A percentile compares a stretch with the other conserved stretches of the same genome.
Conservation (phyloP, 1,139 yeast genomes). For the Williopsis jadinii region DNA sequence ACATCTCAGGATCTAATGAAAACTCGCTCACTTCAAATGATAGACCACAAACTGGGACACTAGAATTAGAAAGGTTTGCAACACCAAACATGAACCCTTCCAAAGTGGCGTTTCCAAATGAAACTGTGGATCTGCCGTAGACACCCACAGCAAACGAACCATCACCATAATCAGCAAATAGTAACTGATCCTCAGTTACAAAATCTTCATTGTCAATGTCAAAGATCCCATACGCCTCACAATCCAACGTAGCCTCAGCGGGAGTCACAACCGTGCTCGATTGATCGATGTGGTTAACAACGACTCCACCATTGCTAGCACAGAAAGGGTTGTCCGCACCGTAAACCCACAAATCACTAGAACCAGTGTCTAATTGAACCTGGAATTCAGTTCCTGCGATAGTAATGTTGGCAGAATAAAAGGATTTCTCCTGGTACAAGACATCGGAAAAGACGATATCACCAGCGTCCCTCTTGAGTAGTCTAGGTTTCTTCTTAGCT, state of each 20-base stretch:
- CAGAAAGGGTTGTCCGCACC: slow-evolving; percentile 7
- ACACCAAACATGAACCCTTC: slow-evolving; percentile 42
- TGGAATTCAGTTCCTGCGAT: neutral
- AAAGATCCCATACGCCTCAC: slow-evolving; percentile 32
- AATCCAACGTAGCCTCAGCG: slow-evolving; percentile 22
- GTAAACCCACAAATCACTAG: slow-evolving; percentile 12
- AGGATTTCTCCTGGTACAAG: too few species aligned
- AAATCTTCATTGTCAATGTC: slow-evolving; percentile 30
- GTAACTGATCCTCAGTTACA: slow-evolving; percentile 34
- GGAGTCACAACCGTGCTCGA: neutral
- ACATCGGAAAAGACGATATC: too few species aligned
- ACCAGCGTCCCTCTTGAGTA: slow-evolving; percentile 1
- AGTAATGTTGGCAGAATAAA: neutral
- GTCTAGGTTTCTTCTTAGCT: slow-evolving; percentile 2
- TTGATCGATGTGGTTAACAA: neutral
- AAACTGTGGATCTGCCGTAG: slow-evolving; percentile 54
- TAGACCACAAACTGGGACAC: slow-evolving; percentile 20
- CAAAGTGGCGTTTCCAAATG: slow-evolving; percentile 37
- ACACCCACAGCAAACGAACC: slow-evolving; percentile 50
- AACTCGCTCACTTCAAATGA: neutral
- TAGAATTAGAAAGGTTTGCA: slow-evolving; percentile 46
- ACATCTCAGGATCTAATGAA: neutral
- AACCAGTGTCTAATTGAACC: slow-evolving; percentile 25
- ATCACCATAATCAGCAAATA: slow-evolving; percentile 56
- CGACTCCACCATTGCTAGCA: neutral